These are phyloP conservation scores for Chionographis japonica DNA, from an alignment of 106 monocot species.

Conservation along the genomic window DNA sequence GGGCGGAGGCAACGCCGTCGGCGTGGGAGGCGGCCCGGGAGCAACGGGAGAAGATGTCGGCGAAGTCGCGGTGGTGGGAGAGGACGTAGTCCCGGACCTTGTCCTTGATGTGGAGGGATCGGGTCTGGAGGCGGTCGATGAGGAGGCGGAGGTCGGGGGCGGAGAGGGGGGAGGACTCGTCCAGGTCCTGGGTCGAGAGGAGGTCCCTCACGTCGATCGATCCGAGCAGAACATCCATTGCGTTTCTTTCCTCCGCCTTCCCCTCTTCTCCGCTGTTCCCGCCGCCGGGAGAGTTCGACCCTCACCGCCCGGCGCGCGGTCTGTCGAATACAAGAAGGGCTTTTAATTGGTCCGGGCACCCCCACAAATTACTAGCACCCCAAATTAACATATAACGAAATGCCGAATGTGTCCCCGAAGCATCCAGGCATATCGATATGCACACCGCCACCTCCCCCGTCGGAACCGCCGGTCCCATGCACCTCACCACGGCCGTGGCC, in stretches of 20 bases:
- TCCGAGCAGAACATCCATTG: constrained; percentile 61
- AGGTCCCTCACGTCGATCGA: constrained; percentile 81
- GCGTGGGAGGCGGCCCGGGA: constrained; percentile 31
- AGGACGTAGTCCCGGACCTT: constrained; percentile 58
- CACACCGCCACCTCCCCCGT: too few relatives aligned
- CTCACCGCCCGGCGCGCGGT: too few relatives aligned
- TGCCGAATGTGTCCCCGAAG: too few relatives aligned
- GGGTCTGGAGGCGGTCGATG: constrained; percentile 77
- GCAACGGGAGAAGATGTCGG: constrained; percentile 51
- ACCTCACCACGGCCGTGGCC: too few relatives aligned
- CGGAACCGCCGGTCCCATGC: too few relatives aligned
- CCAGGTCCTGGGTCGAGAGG: constrained; percentile 47
- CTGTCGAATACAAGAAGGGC: too few relatives aligned
- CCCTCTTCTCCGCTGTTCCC: too few relatives aligned
- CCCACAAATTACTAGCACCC: too few relatives aligned
- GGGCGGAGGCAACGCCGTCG: constrained; percentile 24
- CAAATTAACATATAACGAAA: too few relatives aligned
- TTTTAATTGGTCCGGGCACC: too few relatives aligned
- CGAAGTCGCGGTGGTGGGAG: constrained; percentile 55
- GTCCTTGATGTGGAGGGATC: constrained; percentile 66
- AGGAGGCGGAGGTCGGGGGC: constrained; percentile 95
- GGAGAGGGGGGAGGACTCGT: constrained; percentile 65
- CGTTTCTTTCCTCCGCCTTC: background rate
- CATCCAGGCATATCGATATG: too few relatives aligned
- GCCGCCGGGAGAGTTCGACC: too few relatives aligned